These are phyloP conservation scores for Coniochaeta sp. DNA, from an alignment of 2,329 filamentous ascomycete species.

Conservation along the genomic window DNA sequence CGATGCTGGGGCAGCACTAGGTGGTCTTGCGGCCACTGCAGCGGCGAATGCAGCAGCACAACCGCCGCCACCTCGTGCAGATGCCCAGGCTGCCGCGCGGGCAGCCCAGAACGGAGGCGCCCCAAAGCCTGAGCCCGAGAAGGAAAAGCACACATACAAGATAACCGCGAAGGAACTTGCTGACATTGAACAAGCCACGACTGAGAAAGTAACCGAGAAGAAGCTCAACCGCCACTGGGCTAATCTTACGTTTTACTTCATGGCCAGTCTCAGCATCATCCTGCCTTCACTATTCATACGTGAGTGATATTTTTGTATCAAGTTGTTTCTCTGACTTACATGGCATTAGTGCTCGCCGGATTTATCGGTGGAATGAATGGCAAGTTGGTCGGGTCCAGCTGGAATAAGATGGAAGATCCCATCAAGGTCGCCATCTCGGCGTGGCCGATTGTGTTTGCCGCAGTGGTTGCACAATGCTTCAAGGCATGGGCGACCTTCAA, in stretches of 20 bases:
- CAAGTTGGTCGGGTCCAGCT: not conserved
- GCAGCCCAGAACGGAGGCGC: not conserved
- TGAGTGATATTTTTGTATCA: not conserved
- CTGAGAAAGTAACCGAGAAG: not conserved
- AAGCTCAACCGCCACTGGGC: not conserved
- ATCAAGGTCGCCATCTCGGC: constrained; percentile 10
- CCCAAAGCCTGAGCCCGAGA: not conserved
- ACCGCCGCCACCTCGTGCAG: not conserved
- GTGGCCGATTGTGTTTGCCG: constrained; percentile 15
- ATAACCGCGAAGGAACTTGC: not conserved
- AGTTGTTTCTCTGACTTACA: not conserved
- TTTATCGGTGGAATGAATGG: not conserved
- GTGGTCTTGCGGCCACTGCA: not conserved
- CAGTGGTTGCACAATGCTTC: constrained; percentile 12
- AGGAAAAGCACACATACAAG: not conserved
- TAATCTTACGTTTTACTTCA: not conserved
- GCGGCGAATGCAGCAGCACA: not conserved
- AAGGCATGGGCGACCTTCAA: constrained; percentile 10
- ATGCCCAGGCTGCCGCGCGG: not conserved
- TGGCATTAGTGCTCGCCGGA: not conserved
- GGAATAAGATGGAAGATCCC: constrained; percentile 3
- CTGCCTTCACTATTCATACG: not conserved
- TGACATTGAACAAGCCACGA: not conserved
- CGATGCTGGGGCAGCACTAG: not conserved
- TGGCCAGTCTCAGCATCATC: not conserved